Percentiles rank a stretch among this genome's conserved stretches.
phyloP scores from a whole-genome alignment of 306 rosid species.

The Lotus japonicus region DNA sequence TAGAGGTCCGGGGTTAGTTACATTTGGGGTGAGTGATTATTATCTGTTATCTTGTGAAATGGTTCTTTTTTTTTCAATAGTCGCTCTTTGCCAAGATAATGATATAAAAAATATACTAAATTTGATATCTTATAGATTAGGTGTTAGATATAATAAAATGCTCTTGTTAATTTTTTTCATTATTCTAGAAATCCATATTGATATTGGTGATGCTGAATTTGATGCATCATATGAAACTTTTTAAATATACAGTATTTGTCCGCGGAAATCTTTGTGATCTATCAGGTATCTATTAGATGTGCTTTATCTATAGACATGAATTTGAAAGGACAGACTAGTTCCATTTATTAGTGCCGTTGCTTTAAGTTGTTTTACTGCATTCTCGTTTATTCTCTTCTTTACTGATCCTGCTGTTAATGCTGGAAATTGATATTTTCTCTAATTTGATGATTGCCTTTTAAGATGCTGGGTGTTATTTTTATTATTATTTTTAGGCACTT shows the following conservation, averaged over 20 bases:
- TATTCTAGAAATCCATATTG: not conserved
- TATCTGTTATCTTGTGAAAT: constrained; percentile 5
- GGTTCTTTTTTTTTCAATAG: not conserved
- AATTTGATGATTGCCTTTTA: not conserved
- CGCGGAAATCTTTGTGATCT: not conserved
- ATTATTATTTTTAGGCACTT: not conserved
- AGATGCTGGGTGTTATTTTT: not conserved
- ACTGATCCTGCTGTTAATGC: not conserved
- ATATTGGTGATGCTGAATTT: not conserved
- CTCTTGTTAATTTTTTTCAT: not conserved
- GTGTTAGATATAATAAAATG: not conserved
- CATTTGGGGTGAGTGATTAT: constrained; percentile 89
- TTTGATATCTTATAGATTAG: not conserved
- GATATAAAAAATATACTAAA: not conserved
- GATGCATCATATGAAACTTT: not conserved
- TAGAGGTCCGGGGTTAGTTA: constrained; percentile 97
- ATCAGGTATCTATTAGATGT: not conserved
- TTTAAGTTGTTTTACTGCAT: not conserved
- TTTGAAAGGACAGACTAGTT: not conserved
- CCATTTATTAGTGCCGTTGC: not conserved
- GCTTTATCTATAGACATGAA: not conserved
- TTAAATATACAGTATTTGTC: not conserved
- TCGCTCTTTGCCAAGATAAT: not conserved
- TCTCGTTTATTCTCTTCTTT: not conserved
- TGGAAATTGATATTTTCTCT: not conserved